A percentile compares a stretch with the other conserved stretches of the same genome.
These are phyloP conservation scores for Domatiomyces catenatus DNA, from an alignment of 2,329 filamentous ascomycete genomes.

Conservation along the genomic window DNA sequence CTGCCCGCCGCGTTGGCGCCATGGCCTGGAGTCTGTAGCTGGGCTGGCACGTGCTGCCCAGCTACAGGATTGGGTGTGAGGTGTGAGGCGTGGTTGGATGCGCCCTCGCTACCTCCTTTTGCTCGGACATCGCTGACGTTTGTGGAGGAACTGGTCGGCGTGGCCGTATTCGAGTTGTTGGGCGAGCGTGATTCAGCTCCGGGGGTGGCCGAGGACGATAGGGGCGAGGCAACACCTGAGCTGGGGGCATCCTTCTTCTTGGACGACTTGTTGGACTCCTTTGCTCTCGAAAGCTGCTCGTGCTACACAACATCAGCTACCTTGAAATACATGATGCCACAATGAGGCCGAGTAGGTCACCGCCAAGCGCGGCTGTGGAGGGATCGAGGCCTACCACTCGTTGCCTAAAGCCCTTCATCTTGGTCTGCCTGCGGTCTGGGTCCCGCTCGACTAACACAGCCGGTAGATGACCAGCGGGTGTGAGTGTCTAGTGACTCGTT, in stretches of 20 bases:
- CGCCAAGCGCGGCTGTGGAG: conserved; percentile 5
- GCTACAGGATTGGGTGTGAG: conserved; percentile 15
- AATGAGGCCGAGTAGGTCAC: conserved; percentile 1
- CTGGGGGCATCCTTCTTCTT: conserved; percentile 43
- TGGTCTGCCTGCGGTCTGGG: conserved; percentile 26
- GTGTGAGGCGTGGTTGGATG: conserved; percentile 17
- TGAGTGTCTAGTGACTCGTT: neutral
- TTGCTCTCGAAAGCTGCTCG: conserved; percentile 79
- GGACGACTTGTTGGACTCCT: conserved; percentile 69
- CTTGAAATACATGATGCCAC: neutral
- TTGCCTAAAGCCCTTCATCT: conserved; percentile 95
- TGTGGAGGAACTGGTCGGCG: conserved; percentile 78
- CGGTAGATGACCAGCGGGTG: neutral
- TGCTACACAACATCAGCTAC: conserved; percentile 32
- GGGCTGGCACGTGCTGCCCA: conserved; percentile 26
- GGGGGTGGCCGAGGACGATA: conserved; percentile 36
- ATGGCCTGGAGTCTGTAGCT: conserved; percentile 26
- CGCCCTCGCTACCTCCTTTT: conserved; percentile 47
- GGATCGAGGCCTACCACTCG: conserved; percentile 63
- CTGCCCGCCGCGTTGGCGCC: conserved; percentile 40
- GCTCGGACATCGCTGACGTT: conserved; percentile 72
- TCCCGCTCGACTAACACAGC: neutral
- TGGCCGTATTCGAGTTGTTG: conserved; percentile 47
- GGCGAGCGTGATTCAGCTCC: conserved; percentile 38
- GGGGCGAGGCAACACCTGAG: conserved; percentile 65